phyloP scores from a whole-genome alignment of 169 alveolate genomes.

The Plasmodium knowlesi region DNA sequence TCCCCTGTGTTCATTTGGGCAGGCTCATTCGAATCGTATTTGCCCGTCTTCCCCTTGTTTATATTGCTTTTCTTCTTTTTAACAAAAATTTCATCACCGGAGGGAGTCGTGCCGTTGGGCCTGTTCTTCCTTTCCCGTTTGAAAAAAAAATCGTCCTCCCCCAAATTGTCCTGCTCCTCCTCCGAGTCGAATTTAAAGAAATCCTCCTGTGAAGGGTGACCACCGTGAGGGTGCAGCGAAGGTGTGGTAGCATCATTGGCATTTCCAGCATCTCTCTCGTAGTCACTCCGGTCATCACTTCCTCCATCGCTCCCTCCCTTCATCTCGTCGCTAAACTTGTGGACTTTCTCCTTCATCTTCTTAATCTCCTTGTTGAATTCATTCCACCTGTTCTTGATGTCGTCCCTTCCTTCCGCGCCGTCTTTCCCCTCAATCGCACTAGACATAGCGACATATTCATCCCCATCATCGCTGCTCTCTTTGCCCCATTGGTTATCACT shows the following conservation, averaged over 20 bases:
- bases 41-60: neutral
- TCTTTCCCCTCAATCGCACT: neutral
- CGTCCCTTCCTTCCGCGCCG: neutral
- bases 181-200: neutral
- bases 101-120: neutral
- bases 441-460: neutral
- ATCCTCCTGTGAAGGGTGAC: neutral
- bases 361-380: conserved; percentile 45
- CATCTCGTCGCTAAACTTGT: conserved; percentile 2
- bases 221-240: too few species aligned
- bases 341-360: conserved; percentile 26
- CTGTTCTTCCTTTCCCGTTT: neutral
- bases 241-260: neutral
- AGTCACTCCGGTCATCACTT: neutral
- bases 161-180: neutral
- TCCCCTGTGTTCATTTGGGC: neutral
- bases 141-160: neutral
- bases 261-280: neutral
- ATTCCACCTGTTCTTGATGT: neutral
- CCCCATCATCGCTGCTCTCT: neutral
- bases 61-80: neutral
- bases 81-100: neutral
- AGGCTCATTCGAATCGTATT: neutral
- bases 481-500: neutral
- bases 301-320: neutral